Base-by-base conservation (phyloP, 1,284 basidiomycete species). In the Ceratobasidium sp. region DNA sequence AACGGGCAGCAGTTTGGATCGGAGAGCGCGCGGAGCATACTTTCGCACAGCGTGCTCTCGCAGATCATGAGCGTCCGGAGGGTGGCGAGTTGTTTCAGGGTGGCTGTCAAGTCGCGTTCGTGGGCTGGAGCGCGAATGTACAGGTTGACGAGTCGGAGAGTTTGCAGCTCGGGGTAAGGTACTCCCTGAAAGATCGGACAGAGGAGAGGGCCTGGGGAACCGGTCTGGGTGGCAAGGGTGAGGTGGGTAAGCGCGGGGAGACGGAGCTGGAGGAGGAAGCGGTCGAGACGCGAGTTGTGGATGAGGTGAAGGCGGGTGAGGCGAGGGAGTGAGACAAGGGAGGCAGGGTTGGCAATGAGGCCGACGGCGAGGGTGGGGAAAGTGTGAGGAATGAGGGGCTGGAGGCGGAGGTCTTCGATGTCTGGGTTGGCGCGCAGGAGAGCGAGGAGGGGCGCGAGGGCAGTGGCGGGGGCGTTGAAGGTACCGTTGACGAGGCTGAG, bases 371-470 rank as follows among this genome's bases (percentile, higher is more conserved):
- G 24, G n/a, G 66, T 11, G 24, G 53, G 49, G 22, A 59, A 24
- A 24, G 66, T 54, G 39, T 58, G 49, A 27, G 66, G 66, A 27
- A 71, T 71, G 54, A 58, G 22, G 5, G 66, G 66, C 19, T 71
- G 66, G 13, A 71, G 54, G 41, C 39, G 54, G 6, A 71, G 66
- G 16, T 71, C 66, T 59, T 71, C 53, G 53, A 71, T 37, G 31
- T 71, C 66, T 8, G 66, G 66, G 31, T 71, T 71, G 54, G 66
- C 66, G 24, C 43, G 37, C 24, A 71, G 41, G 39, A 71, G 54
- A 5, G 34, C 22, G 29, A 71, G 54, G 39, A 71, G 37, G 24
- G 53, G 53, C 19, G 66, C 54, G 9, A 71, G 54, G 27, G 66
- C 51, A 41, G 66, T 71, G 39, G 66, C 16, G 4, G 66, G 66